A percentile compares a stretch with the other conserved stretches of the same genome.
phyloP scores from a whole-genome alignment of 148 eudicot genomes.

The Rhododendron ovatum region DNA sequence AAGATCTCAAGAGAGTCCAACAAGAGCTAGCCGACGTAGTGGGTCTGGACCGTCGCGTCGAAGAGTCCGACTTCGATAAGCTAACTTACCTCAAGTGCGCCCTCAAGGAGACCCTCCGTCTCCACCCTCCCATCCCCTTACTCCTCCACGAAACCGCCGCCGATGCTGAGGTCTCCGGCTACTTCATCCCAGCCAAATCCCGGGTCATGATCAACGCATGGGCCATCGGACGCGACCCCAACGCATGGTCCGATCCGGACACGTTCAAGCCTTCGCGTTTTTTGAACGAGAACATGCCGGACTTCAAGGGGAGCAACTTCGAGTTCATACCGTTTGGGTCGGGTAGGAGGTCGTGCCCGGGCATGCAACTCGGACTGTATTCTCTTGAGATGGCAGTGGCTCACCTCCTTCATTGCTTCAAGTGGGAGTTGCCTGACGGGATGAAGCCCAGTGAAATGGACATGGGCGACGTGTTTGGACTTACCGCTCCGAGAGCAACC shows the following conservation, averaged over 20 bases:
- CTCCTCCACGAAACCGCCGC: constrained; percentile 68
- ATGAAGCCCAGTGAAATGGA: constrained; percentile 61
- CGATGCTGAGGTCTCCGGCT: constrained; percentile 40
- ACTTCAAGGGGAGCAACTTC: constrained; percentile 57
- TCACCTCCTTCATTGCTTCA: constrained; percentile 52
- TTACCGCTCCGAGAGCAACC: constrained; percentile 61
- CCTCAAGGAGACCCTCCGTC: constrained; percentile 59
- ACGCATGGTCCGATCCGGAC: constrained; percentile 47
- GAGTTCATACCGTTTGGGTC: constrained; percentile 78
- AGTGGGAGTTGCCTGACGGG: constrained; percentile 67
- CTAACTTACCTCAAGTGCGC: constrained; percentile 48
- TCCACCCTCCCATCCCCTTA: constrained; percentile 75
- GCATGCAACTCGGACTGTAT: constrained; percentile 69
- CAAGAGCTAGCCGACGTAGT: constrained; percentile 52
- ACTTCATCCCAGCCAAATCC: constrained; percentile 42
- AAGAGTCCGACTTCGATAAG: constrained; percentile 63
- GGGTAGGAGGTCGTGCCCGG: constrained; percentile 77
- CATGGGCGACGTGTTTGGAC: constrained; percentile 59
- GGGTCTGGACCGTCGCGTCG: constrained; percentile 44
- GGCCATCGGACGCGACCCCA: constrained; percentile 57
- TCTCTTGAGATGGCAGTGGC: constrained; percentile 67
- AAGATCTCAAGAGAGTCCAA: constrained; percentile 56
- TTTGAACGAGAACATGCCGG: constrained; percentile 44
- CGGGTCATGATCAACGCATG: constrained; percentile 56
- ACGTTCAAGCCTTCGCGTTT: constrained; percentile 47